Base-by-base conservation (phyloP, 202 grass and related monocot genomes). In the Carex arenaria region DNA sequence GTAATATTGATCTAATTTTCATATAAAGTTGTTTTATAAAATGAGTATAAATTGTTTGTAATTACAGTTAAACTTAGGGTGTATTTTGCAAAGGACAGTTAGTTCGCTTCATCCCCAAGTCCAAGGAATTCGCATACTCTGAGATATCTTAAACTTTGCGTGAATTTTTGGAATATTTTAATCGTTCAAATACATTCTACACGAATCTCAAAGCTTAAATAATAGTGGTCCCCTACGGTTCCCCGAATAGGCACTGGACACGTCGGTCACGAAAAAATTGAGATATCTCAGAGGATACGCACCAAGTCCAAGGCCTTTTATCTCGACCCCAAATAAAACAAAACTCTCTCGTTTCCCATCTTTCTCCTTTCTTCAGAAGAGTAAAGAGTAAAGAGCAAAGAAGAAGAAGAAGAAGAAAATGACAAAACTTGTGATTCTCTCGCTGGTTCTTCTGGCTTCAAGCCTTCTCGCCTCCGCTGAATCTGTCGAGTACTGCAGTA, bases 401-500 rank as follows among this genome's bases (percentile, higher is more conserved):
- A n/a, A n/a, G n/a, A 26, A 67, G 17, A 9, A 14, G 13, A 81
- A 10, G 26, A 9, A 43, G 52, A 69, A 10, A 82, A 82, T 82
- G 80, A 23, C 61, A 45, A 82, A 82, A 56, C 60, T 82, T 67
- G 3, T 82, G 7, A 30, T 82, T 36, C 13, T 82, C 63, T 82
- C 80, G 19, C 7, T 65, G 62, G 64, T 82, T 53, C 7, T 82
- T 13, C 80, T 82, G 6, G 80, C 47, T 56, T 82, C 80, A 4
- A 53, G 36, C 43, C 80, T 82, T 53, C 45, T 69, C 22, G 61
- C 80, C 80, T 82, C 80, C 43, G 60, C 80, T 26, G 64, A 15
- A 10, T 82, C 80, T 7, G 80, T 82, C 45, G 38, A 65, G 80
- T 82, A 82, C 80, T 82, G 80, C 23, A 69, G 80, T 82, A 69